Percentiles rank a stretch among this genome's conserved stretches.
Conservation (phyloP, 768 basidiomycete genomes). For the Tylopilus rubrobrunneus region DNA sequence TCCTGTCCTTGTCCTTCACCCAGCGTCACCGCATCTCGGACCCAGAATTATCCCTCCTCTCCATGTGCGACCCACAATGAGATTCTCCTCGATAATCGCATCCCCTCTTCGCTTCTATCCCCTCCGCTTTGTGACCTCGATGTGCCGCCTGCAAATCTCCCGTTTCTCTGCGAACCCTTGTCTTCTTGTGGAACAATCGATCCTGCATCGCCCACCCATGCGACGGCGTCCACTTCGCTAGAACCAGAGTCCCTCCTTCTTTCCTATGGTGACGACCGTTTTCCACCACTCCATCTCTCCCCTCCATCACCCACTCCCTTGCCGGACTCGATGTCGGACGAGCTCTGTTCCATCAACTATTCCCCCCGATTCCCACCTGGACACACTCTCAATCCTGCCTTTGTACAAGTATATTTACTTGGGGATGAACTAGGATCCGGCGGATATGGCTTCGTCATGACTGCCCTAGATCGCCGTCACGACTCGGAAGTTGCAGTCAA, state of each 20-base stretch:
- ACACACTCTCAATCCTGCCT: conserved; percentile 58
- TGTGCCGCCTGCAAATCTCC: not conserved
- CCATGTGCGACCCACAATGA: not conserved
- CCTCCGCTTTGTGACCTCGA: not conserved
- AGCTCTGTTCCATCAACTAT: conserved; percentile 26
- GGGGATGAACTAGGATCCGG: conserved; percentile 84
- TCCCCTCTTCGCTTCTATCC: not conserved
- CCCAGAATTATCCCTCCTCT: not conserved
- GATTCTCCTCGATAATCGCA: not conserved
- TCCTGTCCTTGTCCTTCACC: not conserved
- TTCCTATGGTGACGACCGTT: conserved; percentile 7
- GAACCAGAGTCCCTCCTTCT: conserved; percentile 24
- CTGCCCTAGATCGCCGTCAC: conserved; percentile 59
- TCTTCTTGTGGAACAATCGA: not conserved
- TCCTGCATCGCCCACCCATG: not conserved
- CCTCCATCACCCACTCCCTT: not conserved
- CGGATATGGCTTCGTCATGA: conserved; percentile 95
- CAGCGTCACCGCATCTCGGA: not conserved
- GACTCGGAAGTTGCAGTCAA: conserved; percentile 85
- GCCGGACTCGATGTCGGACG: conserved; percentile 1
- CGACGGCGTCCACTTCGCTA: not conserved
- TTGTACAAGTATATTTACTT: conserved; percentile 57
- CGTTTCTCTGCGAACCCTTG: not conserved
- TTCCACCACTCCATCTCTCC: conserved; percentile 2
- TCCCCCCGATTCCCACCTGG: conserved; percentile 55